Conservation (phyloP, 1,284 basidiomycete species). For the Ceratobasidium sp. region DNA sequence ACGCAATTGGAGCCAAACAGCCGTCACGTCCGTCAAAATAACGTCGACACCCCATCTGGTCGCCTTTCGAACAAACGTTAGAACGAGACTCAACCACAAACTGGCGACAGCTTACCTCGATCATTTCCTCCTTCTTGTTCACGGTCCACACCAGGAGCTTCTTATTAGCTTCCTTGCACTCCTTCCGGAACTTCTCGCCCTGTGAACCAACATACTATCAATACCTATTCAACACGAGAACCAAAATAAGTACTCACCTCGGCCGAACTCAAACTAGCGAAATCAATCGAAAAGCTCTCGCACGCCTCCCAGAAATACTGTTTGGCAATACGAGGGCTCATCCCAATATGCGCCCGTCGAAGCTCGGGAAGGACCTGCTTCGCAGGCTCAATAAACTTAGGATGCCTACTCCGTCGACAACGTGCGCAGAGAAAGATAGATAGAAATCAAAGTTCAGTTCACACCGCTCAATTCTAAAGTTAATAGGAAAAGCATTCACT, state of each 20-base stretch:
- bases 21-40: conserved; percentile 90
- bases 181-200: conserved; percentile 76
- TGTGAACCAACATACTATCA: not conserved
- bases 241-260: conserved; percentile 65
- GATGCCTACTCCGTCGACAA: conserved; percentile 82
- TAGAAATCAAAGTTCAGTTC: conserved; percentile 54
- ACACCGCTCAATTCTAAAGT: not conserved
- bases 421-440: not conserved
- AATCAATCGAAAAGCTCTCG: conserved; percentile 90
- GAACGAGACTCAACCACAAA: conserved; percentile 1
- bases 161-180: conserved; percentile 87
- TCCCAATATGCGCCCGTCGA: conserved; percentile 85
- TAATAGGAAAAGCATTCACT: not conserved
- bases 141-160: conserved; percentile 97
- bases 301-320: conserved; percentile 94
- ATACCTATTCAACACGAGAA: not conserved
- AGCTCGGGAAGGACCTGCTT: conserved; percentile 84
- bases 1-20: conserved; percentile 81
- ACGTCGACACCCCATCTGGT: conserved; percentile 91
- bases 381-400: conserved; percentile 86
- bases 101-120: conserved; percentile 72
- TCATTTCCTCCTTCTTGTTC: conserved; percentile 92
- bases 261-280: conserved; percentile 76
- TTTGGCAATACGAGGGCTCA: conserved; percentile 71
- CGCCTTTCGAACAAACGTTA: conserved; percentile 64